A percentile compares a stretch with the other conserved stretches of the same genome.
Evolutionary conservation across 805 yeast genomes (phyloP).

Genomic region (Wickerhamiella sergipiensis): DNA sequence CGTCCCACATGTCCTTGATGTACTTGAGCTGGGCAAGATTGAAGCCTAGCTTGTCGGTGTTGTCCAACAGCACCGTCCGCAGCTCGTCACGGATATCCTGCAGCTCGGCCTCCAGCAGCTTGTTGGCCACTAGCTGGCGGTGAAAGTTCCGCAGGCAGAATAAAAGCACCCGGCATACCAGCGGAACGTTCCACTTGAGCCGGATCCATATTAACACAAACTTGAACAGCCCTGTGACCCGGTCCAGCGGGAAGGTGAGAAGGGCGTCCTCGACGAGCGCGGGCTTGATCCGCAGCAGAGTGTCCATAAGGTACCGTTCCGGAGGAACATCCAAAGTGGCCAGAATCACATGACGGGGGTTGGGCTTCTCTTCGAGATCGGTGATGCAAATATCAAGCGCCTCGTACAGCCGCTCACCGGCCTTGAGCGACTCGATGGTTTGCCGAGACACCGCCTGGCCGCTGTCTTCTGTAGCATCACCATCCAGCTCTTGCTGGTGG

Average conservation of each 20-base stretch:
- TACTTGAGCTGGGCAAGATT: conserved; percentile 73
- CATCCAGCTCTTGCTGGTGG: conserved; percentile 28
- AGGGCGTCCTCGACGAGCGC: conserved; percentile 88
- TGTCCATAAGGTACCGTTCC: conserved; percentile 63
- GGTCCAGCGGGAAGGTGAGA: conserved; percentile 79
- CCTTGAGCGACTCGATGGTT: conserved; percentile 81
- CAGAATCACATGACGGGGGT: conserved; percentile 49
- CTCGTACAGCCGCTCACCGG: conserved; percentile 86
- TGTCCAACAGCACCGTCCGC: conserved; percentile 38
- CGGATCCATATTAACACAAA: conserved; percentile 68
- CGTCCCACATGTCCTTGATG: conserved; percentile 63
- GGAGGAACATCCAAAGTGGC: conserved; percentile 60
- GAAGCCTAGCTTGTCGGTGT: conserved; percentile 55
- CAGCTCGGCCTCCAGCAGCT: conserved; percentile 38
- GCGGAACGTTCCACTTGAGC: conserved; percentile 35
- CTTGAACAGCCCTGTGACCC: conserved; percentile 52
- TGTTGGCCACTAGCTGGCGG: conserved; percentile 50
- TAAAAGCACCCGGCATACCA: conserved; percentile 62
- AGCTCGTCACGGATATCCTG: conserved; percentile 48
- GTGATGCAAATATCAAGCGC: conserved; percentile 72
- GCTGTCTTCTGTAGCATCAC: conserved; percentile 35
- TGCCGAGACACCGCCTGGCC: conserved; percentile 56
- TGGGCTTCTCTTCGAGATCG: conserved; percentile 37
- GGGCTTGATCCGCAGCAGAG: conserved; percentile 55
- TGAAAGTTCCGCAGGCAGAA: conserved; percentile 63